Conservation (phyloP, 352 stramenopile species). For the Pythium chondricola region DNA sequence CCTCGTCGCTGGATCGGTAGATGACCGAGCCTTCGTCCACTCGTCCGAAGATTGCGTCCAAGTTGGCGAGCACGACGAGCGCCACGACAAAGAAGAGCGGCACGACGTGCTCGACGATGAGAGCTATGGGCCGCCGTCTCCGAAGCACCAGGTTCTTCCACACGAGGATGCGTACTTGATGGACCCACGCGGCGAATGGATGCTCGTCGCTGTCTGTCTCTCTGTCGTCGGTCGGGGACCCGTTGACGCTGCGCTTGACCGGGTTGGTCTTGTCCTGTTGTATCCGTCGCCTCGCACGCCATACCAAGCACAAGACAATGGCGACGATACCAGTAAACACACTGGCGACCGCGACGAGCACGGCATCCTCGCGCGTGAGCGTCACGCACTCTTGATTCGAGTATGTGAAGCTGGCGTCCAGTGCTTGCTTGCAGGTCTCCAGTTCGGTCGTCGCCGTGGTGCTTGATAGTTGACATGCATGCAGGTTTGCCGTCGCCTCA, state of each 20-base stretch:
- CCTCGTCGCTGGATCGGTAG: neutral
- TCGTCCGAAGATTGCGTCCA: constrained; percentile 23
- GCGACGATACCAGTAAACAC: neutral
- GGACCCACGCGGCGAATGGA: constrained; percentile 6
- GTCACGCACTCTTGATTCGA: constrained; percentile 18
- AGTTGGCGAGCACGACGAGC: constrained; percentile 29
- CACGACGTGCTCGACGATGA: constrained; percentile 31
- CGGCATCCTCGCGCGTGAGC: constrained; percentile 8
- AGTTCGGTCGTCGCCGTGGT: constrained; percentile 1
- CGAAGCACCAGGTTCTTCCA: constrained; percentile 40
- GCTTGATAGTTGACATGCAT: constrained; percentile 10
- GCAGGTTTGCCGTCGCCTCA: constrained; percentile 16
- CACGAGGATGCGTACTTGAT: constrained; percentile 27
- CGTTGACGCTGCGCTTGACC: neutral
- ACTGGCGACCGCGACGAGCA: constrained; percentile 7
- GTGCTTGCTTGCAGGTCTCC: constrained; percentile 12
- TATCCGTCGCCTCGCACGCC: no score
- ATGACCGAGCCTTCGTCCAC: neutral
- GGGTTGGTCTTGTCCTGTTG: no score
- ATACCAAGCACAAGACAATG: no score
- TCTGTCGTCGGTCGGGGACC: neutral
- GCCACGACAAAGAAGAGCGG: constrained; percentile 30
- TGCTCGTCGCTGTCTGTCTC: neutral
- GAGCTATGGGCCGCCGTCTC: constrained; percentile 16
- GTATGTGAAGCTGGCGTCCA: constrained; percentile 17